phyloP scores from a whole-genome alignment of 1,284 basidiomycete genomes.

The Leccinum insolens region DNA sequence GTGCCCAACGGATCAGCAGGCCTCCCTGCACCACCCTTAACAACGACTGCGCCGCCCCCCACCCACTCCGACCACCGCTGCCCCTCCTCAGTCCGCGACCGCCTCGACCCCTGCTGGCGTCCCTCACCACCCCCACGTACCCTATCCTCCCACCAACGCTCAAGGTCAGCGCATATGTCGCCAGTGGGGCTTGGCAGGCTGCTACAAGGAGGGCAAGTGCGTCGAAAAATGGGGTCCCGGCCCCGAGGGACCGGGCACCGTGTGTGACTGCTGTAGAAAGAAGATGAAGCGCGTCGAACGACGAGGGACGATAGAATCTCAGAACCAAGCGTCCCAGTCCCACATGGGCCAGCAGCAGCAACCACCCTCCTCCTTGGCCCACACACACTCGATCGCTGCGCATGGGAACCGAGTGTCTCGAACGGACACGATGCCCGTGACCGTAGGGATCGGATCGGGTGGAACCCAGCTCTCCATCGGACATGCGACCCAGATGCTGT shows the following conservation, averaged over 20 bases:
- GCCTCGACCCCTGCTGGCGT: conserved; percentile 1
- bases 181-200: conserved; percentile 66
- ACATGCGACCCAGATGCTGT: conserved; percentile 22
- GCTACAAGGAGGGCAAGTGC: conserved; percentile 84
- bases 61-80: conserved; percentile 17
- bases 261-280: conserved; percentile 83
- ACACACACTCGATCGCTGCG: conserved; percentile 25
- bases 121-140: conserved; percentile 15
- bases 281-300: conserved; percentile 85
- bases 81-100: conserved; percentile 15
- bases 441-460: conserved; percentile 28
- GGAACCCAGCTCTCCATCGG: conserved; percentile 31
- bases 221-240: conserved; percentile 88
- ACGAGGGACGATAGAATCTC: conserved; percentile 57
- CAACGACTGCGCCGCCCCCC: conserved; percentile 17
- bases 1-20: conserved; percentile 29
- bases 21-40: conserved; percentile 24
- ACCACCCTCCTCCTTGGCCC: conserved; percentile 10
- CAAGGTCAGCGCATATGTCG: conserved; percentile 74
- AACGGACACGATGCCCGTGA: conserved; percentile 32
- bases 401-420: conserved; percentile 28
- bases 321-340: conserved; percentile 25
- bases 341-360: conserved; percentile 15
- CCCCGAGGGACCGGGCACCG: conserved; percentile 79
- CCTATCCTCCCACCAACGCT: conserved; percentile 50